Evolutionary conservation across 805 yeast species (phyloP).

Genomic region (Wickerhamomyces mucosus): DNA sequence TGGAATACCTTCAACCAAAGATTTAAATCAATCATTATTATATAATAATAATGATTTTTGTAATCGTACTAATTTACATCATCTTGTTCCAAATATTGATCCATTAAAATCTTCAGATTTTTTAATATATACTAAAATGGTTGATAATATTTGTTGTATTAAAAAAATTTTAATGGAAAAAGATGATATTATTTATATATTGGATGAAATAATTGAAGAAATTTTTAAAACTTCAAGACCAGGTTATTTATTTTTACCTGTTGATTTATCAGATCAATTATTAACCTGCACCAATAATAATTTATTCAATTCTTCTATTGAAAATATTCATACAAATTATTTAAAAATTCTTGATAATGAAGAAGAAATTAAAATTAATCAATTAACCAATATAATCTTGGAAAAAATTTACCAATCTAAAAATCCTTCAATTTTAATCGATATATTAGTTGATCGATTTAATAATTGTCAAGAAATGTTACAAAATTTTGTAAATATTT

Average conservation of each 20-base stretch:
- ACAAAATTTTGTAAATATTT: conserved; percentile 33
- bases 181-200: conserved; percentile 40
- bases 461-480: conserved; percentile 33
- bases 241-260: conserved; percentile 73
- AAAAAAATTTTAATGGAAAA: conserved; percentile 40
- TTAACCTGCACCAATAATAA: conserved; percentile 31
- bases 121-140: conserved; percentile 54
- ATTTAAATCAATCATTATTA: conserved; percentile 20
- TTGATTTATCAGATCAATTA: conserved; percentile 45
- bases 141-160: conserved; percentile 45
- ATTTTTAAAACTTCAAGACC: conserved; percentile 59
- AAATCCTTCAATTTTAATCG: conserved; percentile 63
- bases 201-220: conserved; percentile 55
- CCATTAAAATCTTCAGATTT: conserved; percentile 52
- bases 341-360: conserved; percentile 14
- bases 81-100: conserved; percentile 44
- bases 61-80: conserved; percentile 39
- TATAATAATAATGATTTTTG: too few species aligned
- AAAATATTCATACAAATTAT: conserved; percentile 10
- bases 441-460: conserved; percentile 58
- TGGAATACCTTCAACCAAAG: conserved; percentile 40
- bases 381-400: conserved; percentile 37
- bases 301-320: conserved; percentile 23
- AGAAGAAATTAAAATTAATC: conserved; percentile 19
- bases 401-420: conserved; percentile 39